These are phyloP conservation scores for Claviceps sp. DNA, from an alignment of 2,329 filamentous ascomycete species.

Conservation along the genomic window DNA sequence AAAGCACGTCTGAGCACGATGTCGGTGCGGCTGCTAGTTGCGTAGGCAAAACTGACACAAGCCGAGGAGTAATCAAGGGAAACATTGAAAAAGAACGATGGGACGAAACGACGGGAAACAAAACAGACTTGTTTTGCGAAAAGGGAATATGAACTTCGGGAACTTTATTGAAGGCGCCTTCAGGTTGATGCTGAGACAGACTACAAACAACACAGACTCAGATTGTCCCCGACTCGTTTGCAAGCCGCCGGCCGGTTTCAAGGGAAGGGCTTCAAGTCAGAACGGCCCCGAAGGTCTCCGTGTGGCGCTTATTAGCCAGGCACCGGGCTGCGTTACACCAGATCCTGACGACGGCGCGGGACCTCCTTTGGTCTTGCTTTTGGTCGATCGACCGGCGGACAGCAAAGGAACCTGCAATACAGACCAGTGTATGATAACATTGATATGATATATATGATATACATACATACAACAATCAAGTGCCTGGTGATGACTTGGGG, in stretches of 20 bases:
- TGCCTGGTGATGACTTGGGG: background rate
- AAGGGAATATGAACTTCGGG: slow-evolving; percentile 5
- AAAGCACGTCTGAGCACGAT: background rate
- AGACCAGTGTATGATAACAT: no score
- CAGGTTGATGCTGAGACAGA: background rate
- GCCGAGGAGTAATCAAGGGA: background rate
- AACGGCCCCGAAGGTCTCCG: background rate
- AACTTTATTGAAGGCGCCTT: background rate
- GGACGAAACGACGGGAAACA: slow-evolving; percentile 5
- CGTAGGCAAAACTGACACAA: background rate
- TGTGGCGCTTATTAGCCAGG: slow-evolving; percentile 1
- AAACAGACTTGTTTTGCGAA: slow-evolving; percentile 9
- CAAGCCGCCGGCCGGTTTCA: slow-evolving; percentile 38
- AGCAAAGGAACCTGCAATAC: background rate
- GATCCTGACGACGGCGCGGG: background rate
- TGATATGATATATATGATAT: no score
- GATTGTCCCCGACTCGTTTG: background rate
- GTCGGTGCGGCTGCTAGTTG: background rate
- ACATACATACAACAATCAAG: background rate
- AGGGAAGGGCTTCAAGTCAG: slow-evolving; percentile 17
- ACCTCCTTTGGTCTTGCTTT: background rate
- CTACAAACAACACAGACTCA: background rate
- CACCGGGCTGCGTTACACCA: background rate
- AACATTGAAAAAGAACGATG: background rate
- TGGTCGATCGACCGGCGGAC: background rate